A percentile compares a stretch with the other conserved stretches of the same genome.
phyloP scores from a whole-genome alignment of 2,329 filamentous ascomycete genomes.

The Aspergillus bombycis region DNA sequence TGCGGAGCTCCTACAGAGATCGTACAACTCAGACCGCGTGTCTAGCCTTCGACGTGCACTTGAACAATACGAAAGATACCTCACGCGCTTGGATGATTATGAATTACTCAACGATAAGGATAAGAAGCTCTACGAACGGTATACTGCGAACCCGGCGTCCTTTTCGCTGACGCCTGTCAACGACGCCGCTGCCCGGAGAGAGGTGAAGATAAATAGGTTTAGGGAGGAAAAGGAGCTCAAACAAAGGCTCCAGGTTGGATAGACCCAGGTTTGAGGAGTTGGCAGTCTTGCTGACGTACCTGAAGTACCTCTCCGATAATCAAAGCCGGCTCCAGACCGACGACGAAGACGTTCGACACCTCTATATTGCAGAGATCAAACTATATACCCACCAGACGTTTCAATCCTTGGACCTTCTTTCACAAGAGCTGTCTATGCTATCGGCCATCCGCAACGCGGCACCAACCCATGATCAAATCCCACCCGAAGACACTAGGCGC shows the following conservation, averaged over 20 bases:
- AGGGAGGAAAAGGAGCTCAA: conserved; percentile 84
- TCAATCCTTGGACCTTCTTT: conserved; percentile 82
- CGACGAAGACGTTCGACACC: conserved; percentile 78
- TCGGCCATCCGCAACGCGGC: conserved; percentile 65
- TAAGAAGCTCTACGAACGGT: conserved; percentile 70
- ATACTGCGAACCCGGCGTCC: conserved; percentile 69
- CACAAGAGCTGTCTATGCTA: conserved; percentile 81
- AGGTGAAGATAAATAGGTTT: conserved; percentile 84
- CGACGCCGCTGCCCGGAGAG: conserved; percentile 70
- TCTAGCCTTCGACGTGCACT: conserved; percentile 65
- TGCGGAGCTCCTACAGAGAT: conserved; percentile 75
- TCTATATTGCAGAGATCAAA: conserved; percentile 75
- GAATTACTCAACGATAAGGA: conserved; percentile 68
- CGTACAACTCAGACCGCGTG: conserved; percentile 66
- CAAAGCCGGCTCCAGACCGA: conserved; percentile 69
- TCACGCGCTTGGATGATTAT: conserved; percentile 78
- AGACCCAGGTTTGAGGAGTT: conserved; percentile 17
- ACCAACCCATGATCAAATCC: conserved; percentile 40
- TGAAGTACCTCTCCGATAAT: conserved; percentile 62
- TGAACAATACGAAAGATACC: conserved; percentile 74
- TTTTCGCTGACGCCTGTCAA: conserved; percentile 73
- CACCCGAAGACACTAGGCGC: conserved; percentile 43
- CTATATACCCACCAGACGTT: conserved; percentile 80
- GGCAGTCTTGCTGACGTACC: conserved; percentile 34
- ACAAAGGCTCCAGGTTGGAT: conserved; percentile 71